Base-by-base conservation (phyloP, 2,329 filamentous ascomycete species). In the Aspergillus cejpii region DNA sequence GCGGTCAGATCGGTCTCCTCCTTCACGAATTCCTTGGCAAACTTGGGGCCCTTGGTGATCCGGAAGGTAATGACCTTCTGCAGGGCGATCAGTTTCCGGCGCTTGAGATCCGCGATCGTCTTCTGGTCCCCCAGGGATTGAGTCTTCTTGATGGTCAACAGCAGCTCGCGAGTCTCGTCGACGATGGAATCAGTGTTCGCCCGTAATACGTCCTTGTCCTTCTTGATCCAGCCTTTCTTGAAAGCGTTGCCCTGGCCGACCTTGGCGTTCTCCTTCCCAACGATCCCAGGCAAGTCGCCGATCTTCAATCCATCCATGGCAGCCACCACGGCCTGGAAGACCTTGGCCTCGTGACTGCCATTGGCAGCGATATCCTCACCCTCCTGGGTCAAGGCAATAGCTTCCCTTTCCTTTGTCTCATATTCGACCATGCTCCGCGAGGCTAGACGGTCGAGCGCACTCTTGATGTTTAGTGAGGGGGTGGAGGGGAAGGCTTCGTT, bases 181-280 rank as follows among this genome's bases (percentile, higher is more conserved):
- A 83, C 74, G 58, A 97, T 91, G 17, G 83, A 80, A 15, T 94
- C 80, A 53, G 77, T 76, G 62, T 62, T 67, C 40, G 75, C 72
- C 47, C 77, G 72, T 48, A 81, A 65, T 40, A 75, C 69, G 47
- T 80, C 73, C 37, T 73, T 72, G 52, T 80, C 76, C 62, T 83
- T 84, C 65, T 80, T 81, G 50, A 83, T 76, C 80, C 80, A 84
- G 54, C 79, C 79, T 58, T 76, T 74, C 68, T 79, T 94, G 74
- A 97, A 95, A 26, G 91, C 91, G 72, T 92, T 94, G 58, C 89
- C 89, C 65, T 92, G 85, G n/a, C 92, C 92, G 49, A 96, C 75
- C 71, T 72, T 73, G 45, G 71, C 70, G 39, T 66, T 68, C 21
- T 72, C 69, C 57, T 72, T 70, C 41, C 69, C 70, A 37, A 72